A percentile compares a stretch with the other conserved stretches of the same genome.
These are phyloP conservation scores for Diutina pseudorugosa DNA, from an alignment of 1,139 yeast species.

Conservation along the genomic window DNA sequence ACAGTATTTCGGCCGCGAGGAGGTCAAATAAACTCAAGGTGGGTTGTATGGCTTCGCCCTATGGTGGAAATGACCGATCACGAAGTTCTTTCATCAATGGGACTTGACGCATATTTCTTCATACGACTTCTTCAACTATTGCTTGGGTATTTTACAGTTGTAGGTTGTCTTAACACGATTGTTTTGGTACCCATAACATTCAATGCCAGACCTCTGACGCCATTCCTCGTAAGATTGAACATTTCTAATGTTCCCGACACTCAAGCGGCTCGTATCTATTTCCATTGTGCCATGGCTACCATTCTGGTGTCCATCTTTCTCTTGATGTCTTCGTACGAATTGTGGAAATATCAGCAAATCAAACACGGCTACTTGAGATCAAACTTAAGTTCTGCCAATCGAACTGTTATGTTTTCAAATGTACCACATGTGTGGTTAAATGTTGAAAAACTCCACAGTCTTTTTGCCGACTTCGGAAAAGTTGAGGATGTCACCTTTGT, in stretches of 20 bases:
- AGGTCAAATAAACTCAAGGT: not conserved
- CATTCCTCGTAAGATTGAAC: slow-evolving; percentile 40
- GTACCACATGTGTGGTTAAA: not conserved
- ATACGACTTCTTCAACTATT: slow-evolving; percentile 40
- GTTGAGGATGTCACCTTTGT: not conserved
- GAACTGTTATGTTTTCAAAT: not conserved
- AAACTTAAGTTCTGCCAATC: not conserved
- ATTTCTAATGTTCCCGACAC: slow-evolving; percentile 45
- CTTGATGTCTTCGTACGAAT: slow-evolving; percentile 36
- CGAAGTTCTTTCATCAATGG: not conserved
- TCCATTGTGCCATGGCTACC: slow-evolving; percentile 43
- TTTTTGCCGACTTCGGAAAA: not conserved
- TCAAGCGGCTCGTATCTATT: slow-evolving; percentile 31
- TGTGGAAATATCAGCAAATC: slow-evolving; percentile 33
- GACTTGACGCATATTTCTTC: slow-evolving; percentile 46
- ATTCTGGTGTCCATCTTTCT: slow-evolving; percentile 44
- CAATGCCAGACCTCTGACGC: slow-evolving; percentile 24
- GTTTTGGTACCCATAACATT: slow-evolving; percentile 46
- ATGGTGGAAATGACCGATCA: not conserved
- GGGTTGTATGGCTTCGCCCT: not conserved
- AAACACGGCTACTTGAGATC: slow-evolving; percentile 26
- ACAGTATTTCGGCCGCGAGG: not conserved
- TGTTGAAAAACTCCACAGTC: not conserved
- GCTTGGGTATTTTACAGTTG: slow-evolving; percentile 31
- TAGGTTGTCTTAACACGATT: slow-evolving; percentile 40